Evolutionary conservation across 1,284 basidiomycete species (phyloP).

Genomic region (Heliocybe sulcata): DNA sequence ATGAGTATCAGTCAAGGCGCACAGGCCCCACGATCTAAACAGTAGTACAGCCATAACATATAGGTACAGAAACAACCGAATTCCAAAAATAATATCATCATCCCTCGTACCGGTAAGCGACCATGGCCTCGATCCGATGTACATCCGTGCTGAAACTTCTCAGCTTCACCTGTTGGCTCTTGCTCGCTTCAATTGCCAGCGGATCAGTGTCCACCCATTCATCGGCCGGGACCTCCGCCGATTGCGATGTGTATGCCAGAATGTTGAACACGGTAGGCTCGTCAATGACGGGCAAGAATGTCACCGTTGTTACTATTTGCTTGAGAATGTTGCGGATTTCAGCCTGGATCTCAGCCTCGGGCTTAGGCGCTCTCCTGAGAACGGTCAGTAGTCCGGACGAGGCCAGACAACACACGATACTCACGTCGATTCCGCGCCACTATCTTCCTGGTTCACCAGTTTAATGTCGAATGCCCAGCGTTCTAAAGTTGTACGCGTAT

Average conservation of each 20-base stretch:
- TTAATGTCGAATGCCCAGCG: conserved; percentile 98
- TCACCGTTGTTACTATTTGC: conserved; percentile 95
- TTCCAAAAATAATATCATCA: too few relatives aligned
- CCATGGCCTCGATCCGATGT: conserved; percentile 87
- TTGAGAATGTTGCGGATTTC: conserved; percentile 98
- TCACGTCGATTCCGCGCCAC: conserved; percentile 12
- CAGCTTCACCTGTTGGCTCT: conserved; percentile 94
- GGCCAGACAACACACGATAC: neutral
- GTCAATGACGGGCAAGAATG: conserved; percentile 92
- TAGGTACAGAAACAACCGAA: too few relatives aligned
- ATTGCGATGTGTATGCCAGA: conserved; percentile 86
- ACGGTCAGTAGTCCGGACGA: conserved; percentile 2
- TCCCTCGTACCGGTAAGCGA: conserved; percentile 74
- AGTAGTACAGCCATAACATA: too few relatives aligned
- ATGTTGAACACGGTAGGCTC: conserved; percentile 96
- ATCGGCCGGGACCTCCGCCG: conserved; percentile 80
- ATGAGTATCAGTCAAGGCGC: too few relatives aligned
- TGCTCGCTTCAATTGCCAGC: conserved; percentile 89
- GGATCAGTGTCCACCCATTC: conserved; percentile 96
- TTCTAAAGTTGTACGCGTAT: conserved; percentile 87
- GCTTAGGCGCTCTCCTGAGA: conserved; percentile 46
- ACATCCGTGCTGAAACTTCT: conserved; percentile 88
- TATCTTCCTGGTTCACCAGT: conserved; percentile 49
- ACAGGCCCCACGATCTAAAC: too few relatives aligned
- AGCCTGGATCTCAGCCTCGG: conserved; percentile 91